A percentile compares a stretch with the other conserved stretches of the same genome.
Evolutionary conservation across 306 rosid genomes (phyloP).

Genomic region (Aeschynomene evenia): DNA sequence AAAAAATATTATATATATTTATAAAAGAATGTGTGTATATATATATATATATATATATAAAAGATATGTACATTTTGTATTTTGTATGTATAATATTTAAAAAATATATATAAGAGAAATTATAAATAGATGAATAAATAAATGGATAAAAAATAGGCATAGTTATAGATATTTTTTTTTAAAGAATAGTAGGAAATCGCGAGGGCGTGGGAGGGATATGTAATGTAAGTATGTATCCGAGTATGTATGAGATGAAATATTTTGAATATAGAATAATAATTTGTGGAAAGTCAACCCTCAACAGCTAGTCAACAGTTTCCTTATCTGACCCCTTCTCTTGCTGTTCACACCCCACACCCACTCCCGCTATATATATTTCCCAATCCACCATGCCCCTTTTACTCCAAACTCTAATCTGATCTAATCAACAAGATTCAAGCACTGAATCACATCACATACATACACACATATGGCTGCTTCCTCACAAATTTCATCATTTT

Average conservation of each 20-base stretch:
- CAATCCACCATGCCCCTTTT: neutral
- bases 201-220: neutral
- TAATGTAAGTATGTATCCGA: neutral
- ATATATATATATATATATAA: too few species aligned
- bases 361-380: constrained; percentile 16
- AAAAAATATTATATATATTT: too few species aligned
- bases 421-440: neutral
- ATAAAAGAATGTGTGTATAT: too few species aligned
- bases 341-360: constrained; percentile 1
- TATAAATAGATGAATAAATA: too few species aligned
- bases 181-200: too few species aligned
- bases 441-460: neutral
- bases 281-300: constrained; percentile 9
- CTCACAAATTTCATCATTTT: constrained; percentile 37
- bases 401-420: constrained; percentile 5
- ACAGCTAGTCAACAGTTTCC: constrained; percentile 32
- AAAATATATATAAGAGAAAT: too few species aligned
- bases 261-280: neutral
- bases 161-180: too few species aligned
- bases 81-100: too few species aligned
- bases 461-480: constrained; percentile 54
- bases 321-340: constrained; percentile 40
- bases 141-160: too few species aligned
- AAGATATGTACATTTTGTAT: too few species aligned
- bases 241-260: constrained; percentile 10